Evolutionary conservation across 2,329 filamentous ascomycete species (phyloP).

Genomic region (Ceratocystis cubensis): DNA sequence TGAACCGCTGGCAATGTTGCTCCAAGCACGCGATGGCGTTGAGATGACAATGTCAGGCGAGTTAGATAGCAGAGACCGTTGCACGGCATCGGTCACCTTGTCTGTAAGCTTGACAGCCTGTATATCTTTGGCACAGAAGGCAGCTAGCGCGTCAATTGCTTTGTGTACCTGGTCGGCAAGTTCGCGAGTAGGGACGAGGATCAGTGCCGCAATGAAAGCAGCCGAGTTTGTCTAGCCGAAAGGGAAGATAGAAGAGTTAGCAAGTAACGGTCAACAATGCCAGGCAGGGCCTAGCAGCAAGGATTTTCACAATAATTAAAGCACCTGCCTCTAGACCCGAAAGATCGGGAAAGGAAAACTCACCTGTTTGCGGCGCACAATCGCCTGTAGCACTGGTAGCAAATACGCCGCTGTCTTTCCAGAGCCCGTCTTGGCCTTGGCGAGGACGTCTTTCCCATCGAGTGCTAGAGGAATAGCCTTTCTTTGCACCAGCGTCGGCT

Average conservation of each 20-base stretch:
- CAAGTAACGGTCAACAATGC: not conserved
- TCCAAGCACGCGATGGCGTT: slow-evolving; percentile 72
- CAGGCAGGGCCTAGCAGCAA: not conserved
- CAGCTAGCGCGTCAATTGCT: slow-evolving; percentile 60
- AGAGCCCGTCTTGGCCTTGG: slow-evolving; percentile 86
- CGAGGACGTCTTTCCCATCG: slow-evolving; percentile 77
- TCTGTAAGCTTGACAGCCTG: slow-evolving; percentile 76
- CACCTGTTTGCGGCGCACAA: slow-evolving; percentile 65
- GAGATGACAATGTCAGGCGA: slow-evolving; percentile 81
- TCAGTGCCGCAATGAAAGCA: slow-evolving; percentile 57
- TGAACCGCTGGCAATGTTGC: slow-evolving; percentile 52
- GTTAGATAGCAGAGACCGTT: slow-evolving; percentile 73
- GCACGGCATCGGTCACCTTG: slow-evolving; percentile 79
- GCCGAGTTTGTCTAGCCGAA: slow-evolving; percentile 32
- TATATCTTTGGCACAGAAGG: slow-evolving; percentile 76
- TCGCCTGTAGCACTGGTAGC: slow-evolving; percentile 72
- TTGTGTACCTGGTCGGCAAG: slow-evolving; percentile 84
- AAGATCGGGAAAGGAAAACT: slow-evolving; percentile 20
- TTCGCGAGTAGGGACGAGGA: slow-evolving; percentile 89
- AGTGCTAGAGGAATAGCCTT: slow-evolving; percentile 80
- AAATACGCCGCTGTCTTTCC: slow-evolving; percentile 97
- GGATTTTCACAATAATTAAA: not conserved
- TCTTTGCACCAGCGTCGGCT: slow-evolving; percentile 78
- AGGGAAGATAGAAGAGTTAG: slow-evolving; percentile 18
- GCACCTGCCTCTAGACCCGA: not conserved